phyloP scores from a whole-genome alignment of 306 rosid genomes.

The Hippophae gyantsensis region DNA sequence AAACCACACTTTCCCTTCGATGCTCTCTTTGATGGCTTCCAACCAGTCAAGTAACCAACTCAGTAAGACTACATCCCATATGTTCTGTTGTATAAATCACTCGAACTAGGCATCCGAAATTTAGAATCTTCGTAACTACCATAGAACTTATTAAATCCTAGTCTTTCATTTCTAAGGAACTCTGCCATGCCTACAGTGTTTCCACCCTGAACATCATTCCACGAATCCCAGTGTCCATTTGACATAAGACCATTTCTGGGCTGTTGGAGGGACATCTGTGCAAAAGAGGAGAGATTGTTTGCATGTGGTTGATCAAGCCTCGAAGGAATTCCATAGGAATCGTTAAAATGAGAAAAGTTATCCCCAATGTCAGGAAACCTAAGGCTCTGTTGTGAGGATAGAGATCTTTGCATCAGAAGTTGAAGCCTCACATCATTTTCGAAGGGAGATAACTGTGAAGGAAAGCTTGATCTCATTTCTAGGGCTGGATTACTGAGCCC shows the following conservation, averaged over 20 bases:
- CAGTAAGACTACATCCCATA: constrained; percentile 58
- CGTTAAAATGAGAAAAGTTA: constrained; percentile 47
- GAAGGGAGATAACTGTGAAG: constrained; percentile 43
- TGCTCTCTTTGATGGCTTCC: constrained; percentile 20
- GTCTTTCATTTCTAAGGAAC: constrained; percentile 67
- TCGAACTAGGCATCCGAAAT: constrained; percentile 70
- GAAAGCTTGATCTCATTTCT: constrained; percentile 54
- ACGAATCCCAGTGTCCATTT: constrained; percentile 78
- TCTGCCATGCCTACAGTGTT: constrained; percentile 53
- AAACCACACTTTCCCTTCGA: constrained; percentile 26
- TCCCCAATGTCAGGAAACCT: constrained; percentile 55
- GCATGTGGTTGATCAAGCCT: constrained; percentile 68
- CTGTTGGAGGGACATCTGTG: constrained; percentile 70
- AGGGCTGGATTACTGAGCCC: constrained; percentile 39
- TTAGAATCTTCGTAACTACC: constrained; percentile 71
- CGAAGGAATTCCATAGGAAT: constrained; percentile 67
- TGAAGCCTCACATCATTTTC: constrained; percentile 77
- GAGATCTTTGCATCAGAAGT: constrained; percentile 74
- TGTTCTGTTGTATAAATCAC: constrained; percentile 68
- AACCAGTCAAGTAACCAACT: constrained; percentile 3
- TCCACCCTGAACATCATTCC: constrained; percentile 69
- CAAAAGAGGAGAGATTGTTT: constrained; percentile 49
- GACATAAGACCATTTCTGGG: constrained; percentile 51
- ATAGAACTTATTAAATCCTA: constrained; percentile 61
- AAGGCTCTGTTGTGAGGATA: constrained; percentile 55